phyloP scores from a whole-genome alignment of 2,329 filamentous ascomycete species.

The Botrytis squamosa region DNA sequence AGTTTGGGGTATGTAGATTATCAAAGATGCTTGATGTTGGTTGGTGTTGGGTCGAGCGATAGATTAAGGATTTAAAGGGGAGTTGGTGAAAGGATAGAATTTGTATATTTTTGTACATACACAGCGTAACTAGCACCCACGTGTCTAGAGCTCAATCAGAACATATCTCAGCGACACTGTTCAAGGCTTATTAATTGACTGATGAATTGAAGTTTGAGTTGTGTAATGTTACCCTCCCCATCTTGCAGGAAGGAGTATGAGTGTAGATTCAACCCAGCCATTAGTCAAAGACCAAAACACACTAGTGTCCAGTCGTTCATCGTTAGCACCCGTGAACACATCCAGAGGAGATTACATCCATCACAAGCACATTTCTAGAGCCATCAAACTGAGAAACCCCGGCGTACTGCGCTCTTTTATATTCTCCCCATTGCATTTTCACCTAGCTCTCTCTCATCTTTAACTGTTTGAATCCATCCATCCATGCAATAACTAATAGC shows the following conservation, averaged over 20 bases:
- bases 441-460: slow-evolving; percentile 7
- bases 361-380: neutral
- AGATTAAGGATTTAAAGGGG: neutral
- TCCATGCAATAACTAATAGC: slow-evolving; percentile 17
- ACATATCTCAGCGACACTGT: neutral
- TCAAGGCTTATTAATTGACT: neutral
- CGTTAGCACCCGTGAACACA: neutral
- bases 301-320: no score
- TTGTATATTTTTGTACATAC: neutral
- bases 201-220: neutral
- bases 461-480: neutral
- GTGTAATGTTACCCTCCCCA: neutral
- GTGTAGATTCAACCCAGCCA: neutral
- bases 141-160: neutral
- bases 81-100: neutral
- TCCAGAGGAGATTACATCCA: no score
- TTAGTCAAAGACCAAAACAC: neutral
- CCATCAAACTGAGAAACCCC: neutral
- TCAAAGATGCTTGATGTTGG: neutral
- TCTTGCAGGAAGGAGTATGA: neutral
- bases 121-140: neutral
- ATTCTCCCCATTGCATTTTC: slow-evolving; percentile 10
- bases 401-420: slow-evolving; percentile 13
- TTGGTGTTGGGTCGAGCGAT: neutral
- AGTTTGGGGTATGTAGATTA: neutral